Base-by-base conservation (phyloP, 2,329 filamentous ascomycete genomes). In the Penicillium sclerotigenum region DNA sequence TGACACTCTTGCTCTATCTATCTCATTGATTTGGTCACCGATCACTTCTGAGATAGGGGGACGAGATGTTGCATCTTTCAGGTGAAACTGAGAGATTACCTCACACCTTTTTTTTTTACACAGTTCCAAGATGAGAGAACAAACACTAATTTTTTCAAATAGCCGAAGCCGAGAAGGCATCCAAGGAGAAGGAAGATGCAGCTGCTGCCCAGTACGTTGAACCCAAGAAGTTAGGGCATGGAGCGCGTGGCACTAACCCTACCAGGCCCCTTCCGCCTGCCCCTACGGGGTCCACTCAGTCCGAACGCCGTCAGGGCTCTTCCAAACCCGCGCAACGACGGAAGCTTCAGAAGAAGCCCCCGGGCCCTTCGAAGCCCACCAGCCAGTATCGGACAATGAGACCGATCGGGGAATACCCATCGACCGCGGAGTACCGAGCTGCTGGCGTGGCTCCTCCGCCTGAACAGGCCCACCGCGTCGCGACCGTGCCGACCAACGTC, bases 401-500 rank as follows among this genome's bases (percentile, higher is more conserved):
- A 59, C 62, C 61, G 58, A 57, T 65, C 20, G 63, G 63, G 31
- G 52, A 65, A 45, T 65, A 65, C 40, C 63, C 63, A 36, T 62
- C 63, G 34, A 45, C 20, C 13, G 61, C 51, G 43, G 63, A 65
- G 47, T 65, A 65, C 38, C 60, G 61, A 41, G 54, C 56, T 46
- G 62, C 55, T 28, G 62, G 61, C n/a, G 53, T 65, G 7, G 57
- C 47, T 28, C 63, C 62, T 37, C 62, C 55, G 1, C 24, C 51
- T 11, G 49, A 59, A 60, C 60, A 67, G 52, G 52, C 67, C 54
- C 58, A 64, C 40, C 41, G 33, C 53, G 62, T 60, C 33, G 54
- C 56, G 24, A 56, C 57, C 29, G 24, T 38, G 18, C 40, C 51
- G 16, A 56, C 40, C 31, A 18, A 51, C 42, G 34, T 43, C 22